Conservation (phyloP, 163 green algal species). For the Chlorella variabilis region DNA sequence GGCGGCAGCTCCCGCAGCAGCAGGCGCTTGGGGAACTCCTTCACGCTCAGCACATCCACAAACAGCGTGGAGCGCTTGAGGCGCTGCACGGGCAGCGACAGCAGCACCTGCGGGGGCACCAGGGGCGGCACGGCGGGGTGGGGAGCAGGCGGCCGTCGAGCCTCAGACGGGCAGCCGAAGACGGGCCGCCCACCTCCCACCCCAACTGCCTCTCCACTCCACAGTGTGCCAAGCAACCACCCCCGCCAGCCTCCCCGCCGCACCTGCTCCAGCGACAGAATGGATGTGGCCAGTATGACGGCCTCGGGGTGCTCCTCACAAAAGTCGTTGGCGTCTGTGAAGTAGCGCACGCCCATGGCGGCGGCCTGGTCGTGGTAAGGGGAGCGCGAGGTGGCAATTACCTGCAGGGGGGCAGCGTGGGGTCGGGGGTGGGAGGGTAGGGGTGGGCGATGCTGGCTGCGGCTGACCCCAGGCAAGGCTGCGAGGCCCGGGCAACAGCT, state of each 20-base stretch:
- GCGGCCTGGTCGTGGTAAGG: conserved; percentile 80
- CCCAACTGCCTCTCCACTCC: no score
- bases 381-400: conserved; percentile 85
- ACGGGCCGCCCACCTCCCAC: no score
- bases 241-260: neutral
- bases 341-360: conserved; percentile 89
- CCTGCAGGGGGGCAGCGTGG: conserved; percentile 36
- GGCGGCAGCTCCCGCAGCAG: conserved; percentile 68
- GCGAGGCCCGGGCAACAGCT: no score
- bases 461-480: no score
- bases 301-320: conserved; percentile 98
- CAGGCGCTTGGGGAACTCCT: conserved; percentile 97
- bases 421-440: neutral
- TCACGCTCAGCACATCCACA: conserved; percentile 98
- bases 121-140: no score
- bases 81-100: conserved; percentile 83
- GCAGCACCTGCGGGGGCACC: conserved; percentile 70
- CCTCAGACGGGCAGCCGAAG: no score
- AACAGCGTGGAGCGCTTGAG: conserved; percentile 95
- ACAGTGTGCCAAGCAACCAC: no score
- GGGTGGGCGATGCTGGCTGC: no score
- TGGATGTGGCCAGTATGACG: conserved; percentile 93
- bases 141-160: no score
- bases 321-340: conserved; percentile 93
- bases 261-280: conserved; percentile 86